phyloP scores from a whole-genome alignment of 768 basidiomycete species.

The Rhizopogon vulgaris region DNA sequence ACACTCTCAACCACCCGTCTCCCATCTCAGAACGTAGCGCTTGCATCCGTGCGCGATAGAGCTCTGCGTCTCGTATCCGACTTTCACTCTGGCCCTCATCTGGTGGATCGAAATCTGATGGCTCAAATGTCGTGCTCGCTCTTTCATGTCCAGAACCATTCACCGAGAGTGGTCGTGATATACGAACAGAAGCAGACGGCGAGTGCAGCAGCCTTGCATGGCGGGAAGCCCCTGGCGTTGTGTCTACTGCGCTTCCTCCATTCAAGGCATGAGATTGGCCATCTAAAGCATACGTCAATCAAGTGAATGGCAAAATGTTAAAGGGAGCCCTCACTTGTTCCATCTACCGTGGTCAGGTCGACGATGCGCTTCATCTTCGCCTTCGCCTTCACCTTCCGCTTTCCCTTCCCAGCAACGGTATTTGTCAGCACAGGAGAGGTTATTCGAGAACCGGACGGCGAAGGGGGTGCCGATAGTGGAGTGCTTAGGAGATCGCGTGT shows the following conservation, averaged over 20 bases:
- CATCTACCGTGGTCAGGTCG: slow-evolving; percentile 52
- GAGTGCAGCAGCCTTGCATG: slow-evolving; percentile 3
- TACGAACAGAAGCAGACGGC: slow-evolving; percentile 13
- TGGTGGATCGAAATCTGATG: slow-evolving; percentile 20
- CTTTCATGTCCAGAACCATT: slow-evolving; percentile 10
- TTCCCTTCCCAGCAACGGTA: slow-evolving; percentile 35
- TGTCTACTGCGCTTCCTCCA: neutral
- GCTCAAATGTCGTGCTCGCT: slow-evolving; percentile 48
- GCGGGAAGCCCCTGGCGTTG: neutral
- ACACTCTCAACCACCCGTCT: slow-evolving; percentile 83
- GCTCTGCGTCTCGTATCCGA: slow-evolving; percentile 52
- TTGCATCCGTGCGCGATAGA: slow-evolving; percentile 74
- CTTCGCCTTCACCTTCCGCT: slow-evolving; percentile 61
- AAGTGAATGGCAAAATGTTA: slow-evolving; percentile 13
- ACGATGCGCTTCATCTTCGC: slow-evolving; percentile 62
- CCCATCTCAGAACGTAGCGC: slow-evolving; percentile 83
- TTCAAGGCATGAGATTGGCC: neutral
- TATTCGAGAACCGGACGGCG: slow-evolving; percentile 34
- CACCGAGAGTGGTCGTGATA: slow-evolving; percentile 11
- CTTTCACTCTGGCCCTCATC: slow-evolving; percentile 6
- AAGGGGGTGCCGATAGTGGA: slow-evolving; percentile 23
- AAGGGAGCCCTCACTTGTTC: slow-evolving; percentile 28
- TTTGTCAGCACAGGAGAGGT: slow-evolving; percentile 41
- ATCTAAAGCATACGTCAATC: slow-evolving; percentile 31
- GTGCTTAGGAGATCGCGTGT: slow-evolving; percentile 15